Evolutionary conservation across 2,329 filamentous ascomycete genomes (phyloP).

Genomic region (Penicillium sp.): DNA sequence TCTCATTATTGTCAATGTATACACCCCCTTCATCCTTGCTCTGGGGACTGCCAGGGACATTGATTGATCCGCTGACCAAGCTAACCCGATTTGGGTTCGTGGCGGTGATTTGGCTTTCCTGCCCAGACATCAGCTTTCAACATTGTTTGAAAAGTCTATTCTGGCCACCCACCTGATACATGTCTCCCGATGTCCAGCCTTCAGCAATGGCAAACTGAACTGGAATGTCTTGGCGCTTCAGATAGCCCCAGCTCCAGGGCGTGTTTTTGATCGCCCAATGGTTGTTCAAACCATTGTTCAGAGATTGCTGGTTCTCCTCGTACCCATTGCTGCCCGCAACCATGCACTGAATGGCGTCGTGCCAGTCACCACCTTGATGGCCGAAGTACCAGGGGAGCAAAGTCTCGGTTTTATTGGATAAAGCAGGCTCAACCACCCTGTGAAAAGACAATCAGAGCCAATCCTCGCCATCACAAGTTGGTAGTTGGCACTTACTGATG

Average conservation of each 20-base stretch:
- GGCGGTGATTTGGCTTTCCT: slow-evolving; percentile 53
- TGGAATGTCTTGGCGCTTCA: slow-evolving; percentile 53
- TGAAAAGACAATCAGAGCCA: not conserved
- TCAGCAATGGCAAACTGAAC: slow-evolving; percentile 57
- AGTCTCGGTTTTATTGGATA: slow-evolving; percentile 45
- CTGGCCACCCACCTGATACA: slow-evolving; percentile 48
- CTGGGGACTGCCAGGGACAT: slow-evolving; percentile 51
- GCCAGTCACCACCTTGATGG: slow-evolving; percentile 53
- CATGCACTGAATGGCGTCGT: slow-evolving; percentile 56
- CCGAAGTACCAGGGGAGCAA: slow-evolving; percentile 57
- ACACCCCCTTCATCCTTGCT: slow-evolving; percentile 45
- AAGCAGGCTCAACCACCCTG: slow-evolving; percentile 39
- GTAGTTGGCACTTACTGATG: slow-evolving; percentile 44
- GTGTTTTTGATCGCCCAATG: slow-evolving; percentile 57
- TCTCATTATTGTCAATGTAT: slow-evolving; percentile 54
- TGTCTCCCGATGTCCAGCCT: slow-evolving; percentile 56
- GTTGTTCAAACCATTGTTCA: slow-evolving; percentile 54
- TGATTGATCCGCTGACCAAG: slow-evolving; percentile 54
- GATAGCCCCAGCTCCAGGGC: slow-evolving; percentile 54
- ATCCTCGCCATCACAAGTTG: not conserved
- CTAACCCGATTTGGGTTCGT: slow-evolving; percentile 56
- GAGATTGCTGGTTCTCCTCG: slow-evolving; percentile 52
- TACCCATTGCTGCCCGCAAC: slow-evolving; percentile 54
- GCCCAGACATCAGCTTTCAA: not conserved
- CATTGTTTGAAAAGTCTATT: not conserved